Percentiles rank a stretch among this genome's conserved stretches.
phyloP scores from a whole-genome alignment of 1,139 yeast species.

The Pichia sp. region DNA sequence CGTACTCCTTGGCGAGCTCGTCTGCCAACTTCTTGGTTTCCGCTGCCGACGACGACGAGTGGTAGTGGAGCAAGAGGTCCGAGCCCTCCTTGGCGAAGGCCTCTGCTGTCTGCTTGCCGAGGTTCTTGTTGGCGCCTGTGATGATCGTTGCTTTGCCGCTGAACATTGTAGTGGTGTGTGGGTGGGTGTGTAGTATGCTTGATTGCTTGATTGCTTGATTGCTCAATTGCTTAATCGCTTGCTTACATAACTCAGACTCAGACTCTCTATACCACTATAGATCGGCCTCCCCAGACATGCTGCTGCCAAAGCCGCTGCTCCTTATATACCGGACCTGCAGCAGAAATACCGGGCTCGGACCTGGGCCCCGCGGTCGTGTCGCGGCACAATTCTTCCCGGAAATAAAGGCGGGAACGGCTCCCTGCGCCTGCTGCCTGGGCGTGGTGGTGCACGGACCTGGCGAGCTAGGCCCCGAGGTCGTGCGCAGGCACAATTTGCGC shows the following conservation, averaged over 20 bases:
- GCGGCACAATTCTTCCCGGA: conserved; percentile 7
- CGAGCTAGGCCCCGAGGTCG: neutral
- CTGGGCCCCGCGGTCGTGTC: conserved; percentile 5
- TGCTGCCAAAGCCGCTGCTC: too few relatives aligned
- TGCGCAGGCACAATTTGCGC: neutral
- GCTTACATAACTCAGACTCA: too few relatives aligned
- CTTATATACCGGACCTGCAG: neutral
- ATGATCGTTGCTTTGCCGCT: conserved; percentile 53
- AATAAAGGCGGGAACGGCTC: neutral
- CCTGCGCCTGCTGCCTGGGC: too few relatives aligned
- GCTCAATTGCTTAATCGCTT: neutral
- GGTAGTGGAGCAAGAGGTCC: conserved; percentile 54
- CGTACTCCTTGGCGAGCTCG: conserved; percentile 35
- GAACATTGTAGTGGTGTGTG: conserved; percentile 18
- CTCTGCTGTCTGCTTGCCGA: conserved; percentile 55
- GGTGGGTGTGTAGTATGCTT: neutral
- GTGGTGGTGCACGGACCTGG: too few relatives aligned
- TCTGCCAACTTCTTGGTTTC: conserved; percentile 41
- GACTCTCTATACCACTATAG: too few relatives aligned
- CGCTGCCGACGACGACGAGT: conserved; percentile 39
- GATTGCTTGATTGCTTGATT: neutral
- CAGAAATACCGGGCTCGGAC: neutral
- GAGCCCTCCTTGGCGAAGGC: conserved; percentile 56
- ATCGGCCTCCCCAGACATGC: too few relatives aligned
- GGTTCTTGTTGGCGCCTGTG: conserved; percentile 64